phyloP scores from a whole-genome alignment of 257 asterid species.

The Salvia splendens region DNA sequence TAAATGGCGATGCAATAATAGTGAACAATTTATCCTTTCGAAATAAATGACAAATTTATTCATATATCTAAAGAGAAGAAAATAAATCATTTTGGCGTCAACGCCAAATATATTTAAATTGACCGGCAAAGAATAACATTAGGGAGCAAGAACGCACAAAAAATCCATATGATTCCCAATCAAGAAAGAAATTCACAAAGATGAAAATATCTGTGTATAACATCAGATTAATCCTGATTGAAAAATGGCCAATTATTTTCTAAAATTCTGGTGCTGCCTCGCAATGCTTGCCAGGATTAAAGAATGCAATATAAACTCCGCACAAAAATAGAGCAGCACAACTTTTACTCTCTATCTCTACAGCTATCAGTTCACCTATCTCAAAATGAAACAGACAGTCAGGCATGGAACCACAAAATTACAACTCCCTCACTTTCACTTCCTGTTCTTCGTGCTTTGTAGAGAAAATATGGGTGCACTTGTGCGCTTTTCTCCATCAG shows the following conservation, averaged over 20 bases:
- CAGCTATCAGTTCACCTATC: constrained; percentile 31
- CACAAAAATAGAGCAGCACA: constrained; percentile 20
- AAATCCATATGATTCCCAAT: background rate
- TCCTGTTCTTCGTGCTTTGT: constrained; percentile 42
- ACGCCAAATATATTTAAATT: no score
- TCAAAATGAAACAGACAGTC: constrained; percentile 12
- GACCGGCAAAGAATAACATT: no score
- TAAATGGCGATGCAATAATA: no score
- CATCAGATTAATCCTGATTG: no score
- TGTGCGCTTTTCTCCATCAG: constrained; percentile 13
- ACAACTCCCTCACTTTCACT: constrained; percentile 24
- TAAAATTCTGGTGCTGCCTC: constrained; percentile 8
- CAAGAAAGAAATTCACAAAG: no score
- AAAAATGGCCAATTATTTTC: constrained; percentile 15
- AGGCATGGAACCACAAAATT: constrained; percentile 3
- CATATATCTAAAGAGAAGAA: no score
- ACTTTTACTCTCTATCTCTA: no score
- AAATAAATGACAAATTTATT: no score
- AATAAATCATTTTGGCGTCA: no score
- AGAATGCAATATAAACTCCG: constrained; percentile 3
- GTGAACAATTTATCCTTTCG: no score
- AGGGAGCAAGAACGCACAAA: constrained; percentile 3
- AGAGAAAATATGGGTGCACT: constrained; percentile 45
- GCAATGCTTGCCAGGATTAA: background rate
- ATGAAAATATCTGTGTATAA: no score